Conservation (phyloP, 1,284 basidiomycete genomes). For the Pseudozyma sp. region DNA sequence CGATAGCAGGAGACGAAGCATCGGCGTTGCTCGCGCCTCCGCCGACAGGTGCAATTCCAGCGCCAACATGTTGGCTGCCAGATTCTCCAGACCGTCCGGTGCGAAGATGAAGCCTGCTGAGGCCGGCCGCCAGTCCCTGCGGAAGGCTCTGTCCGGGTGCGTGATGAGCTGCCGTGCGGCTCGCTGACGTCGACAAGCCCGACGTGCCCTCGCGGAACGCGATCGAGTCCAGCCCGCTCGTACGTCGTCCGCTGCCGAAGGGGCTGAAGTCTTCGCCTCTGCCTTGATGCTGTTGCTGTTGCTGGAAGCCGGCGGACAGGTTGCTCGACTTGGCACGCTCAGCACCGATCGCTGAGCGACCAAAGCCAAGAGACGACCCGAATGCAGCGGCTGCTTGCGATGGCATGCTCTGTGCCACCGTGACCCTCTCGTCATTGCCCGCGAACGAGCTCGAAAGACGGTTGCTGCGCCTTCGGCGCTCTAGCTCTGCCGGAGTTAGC, state of each 20-base stretch:
- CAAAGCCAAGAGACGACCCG: slow-evolving; percentile 33
- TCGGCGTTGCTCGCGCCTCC: slow-evolving; percentile 3
- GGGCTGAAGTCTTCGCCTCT: slow-evolving; percentile 20
- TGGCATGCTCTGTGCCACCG: slow-evolving; percentile 59
- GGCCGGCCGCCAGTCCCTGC: slow-evolving; percentile 85
- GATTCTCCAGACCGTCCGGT: slow-evolving; percentile 17
- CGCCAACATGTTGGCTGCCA: slow-evolving; percentile 5
- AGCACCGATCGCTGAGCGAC: slow-evolving; percentile 27
- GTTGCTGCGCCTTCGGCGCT: slow-evolving; percentile 51
- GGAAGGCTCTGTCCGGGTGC: slow-evolving; percentile 87
- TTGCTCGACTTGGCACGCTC: slow-evolving; percentile 44
- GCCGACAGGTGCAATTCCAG: slow-evolving; percentile 19
- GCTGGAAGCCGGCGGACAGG: slow-evolving; percentile 44
- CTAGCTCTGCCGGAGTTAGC: slow-evolving; percentile 66
- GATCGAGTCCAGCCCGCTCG: slow-evolving; percentile 35
- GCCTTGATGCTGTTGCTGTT: slow-evolving; percentile 24
- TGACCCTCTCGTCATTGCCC: slow-evolving; percentile 27
- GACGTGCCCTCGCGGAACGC: slow-evolving; percentile 29
- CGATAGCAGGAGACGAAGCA: background rate
- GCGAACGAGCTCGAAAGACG: slow-evolving; percentile 41
- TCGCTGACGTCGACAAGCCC: slow-evolving; percentile 25
- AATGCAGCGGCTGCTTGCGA: slow-evolving; percentile 27
- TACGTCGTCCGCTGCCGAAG: slow-evolving; percentile 17
- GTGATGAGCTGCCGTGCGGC: slow-evolving; percentile 71
- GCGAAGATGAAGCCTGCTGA: slow-evolving; percentile 81